These are phyloP conservation scores for Dioszegia hungarica DNA, from an alignment of 768 basidiomycete species.

Conservation along the genomic window DNA sequence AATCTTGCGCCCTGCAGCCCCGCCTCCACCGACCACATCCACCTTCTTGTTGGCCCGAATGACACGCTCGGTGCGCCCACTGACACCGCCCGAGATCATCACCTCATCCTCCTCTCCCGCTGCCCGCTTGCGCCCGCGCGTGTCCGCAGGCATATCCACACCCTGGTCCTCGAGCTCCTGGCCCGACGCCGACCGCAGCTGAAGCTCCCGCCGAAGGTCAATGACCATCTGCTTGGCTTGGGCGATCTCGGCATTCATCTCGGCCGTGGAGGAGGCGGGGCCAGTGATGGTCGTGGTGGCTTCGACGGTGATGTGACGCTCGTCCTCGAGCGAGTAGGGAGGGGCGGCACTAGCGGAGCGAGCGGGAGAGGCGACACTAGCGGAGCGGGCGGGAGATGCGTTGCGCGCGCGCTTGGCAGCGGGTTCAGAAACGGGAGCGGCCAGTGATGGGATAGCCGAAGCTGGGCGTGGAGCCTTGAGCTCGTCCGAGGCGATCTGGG, in stretches of 20 bases:
- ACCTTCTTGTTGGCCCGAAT: conserved; percentile 63
- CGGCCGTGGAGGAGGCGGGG: conserved; percentile 53
- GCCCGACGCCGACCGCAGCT: conserved; percentile 30
- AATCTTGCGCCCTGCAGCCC: conserved; percentile 67
- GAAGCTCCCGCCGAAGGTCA: conserved; percentile 64
- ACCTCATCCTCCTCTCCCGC: conserved; percentile 58
- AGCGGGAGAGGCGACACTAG: conserved; percentile 53
- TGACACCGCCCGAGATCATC: conserved; percentile 29
- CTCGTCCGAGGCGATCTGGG: conserved; percentile 44
- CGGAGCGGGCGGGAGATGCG: conserved; percentile 52
- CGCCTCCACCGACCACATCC: conserved; percentile 47
- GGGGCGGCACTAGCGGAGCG: conserved; percentile 53
- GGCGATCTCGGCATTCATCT: conserved; percentile 63
- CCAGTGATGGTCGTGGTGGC: conserved; percentile 49
- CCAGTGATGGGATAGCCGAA: conserved; percentile 42
- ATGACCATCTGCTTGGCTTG: conserved; percentile 75
- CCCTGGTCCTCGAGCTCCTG: conserved; percentile 33
- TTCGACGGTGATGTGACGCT: conserved; percentile 31
- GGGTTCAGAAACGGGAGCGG: conserved; percentile 31
- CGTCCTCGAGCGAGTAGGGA: conserved; percentile 3
- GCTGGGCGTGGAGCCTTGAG: conserved; percentile 44
- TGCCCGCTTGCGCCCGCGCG: conserved; percentile 52
- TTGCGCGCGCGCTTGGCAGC: conserved; percentile 48
- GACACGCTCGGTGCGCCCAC: conserved; percentile 53
- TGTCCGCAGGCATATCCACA: conserved; percentile 15